Percentiles rank a stretch among this genome's conserved stretches.
Conservation (phyloP, 2,329 filamentous ascomycete species). For the Westerdykella ornata region DNA sequence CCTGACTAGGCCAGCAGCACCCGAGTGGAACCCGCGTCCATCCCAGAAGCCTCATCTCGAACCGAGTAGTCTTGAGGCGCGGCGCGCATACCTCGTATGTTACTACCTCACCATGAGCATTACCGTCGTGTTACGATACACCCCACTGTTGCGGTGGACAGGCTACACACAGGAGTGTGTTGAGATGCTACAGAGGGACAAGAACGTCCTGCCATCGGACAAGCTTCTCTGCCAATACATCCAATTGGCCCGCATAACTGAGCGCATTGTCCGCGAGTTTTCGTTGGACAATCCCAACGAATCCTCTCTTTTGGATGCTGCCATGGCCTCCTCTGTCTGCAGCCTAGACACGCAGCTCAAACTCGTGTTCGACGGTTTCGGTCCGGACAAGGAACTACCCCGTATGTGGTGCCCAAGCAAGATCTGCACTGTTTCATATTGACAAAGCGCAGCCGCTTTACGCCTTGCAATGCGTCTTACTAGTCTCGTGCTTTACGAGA, state of each 20-base stretch:
- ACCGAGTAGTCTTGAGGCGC: slow-evolving; percentile 51
- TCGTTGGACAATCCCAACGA: slow-evolving; percentile 50
- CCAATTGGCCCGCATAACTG: slow-evolving; percentile 52
- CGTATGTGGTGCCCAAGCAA: slow-evolving; percentile 20
- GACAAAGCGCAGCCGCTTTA: slow-evolving; percentile 29
- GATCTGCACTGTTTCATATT: slow-evolving; percentile 1
- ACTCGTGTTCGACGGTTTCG: slow-evolving; percentile 27
- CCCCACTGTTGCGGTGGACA: slow-evolving; percentile 54
- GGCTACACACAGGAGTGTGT: slow-evolving; percentile 59
- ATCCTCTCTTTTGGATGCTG: slow-evolving; percentile 49
- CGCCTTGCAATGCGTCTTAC: slow-evolving; percentile 44
- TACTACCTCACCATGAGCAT: slow-evolving; percentile 55
- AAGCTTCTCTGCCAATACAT: slow-evolving; percentile 52
- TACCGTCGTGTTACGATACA: slow-evolving; percentile 53
- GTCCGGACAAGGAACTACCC: slow-evolving; percentile 36
- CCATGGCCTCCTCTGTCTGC: slow-evolving; percentile 50
- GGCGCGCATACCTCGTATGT: slow-evolving; percentile 55
- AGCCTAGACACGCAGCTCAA: slow-evolving; percentile 49
- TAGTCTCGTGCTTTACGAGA: slow-evolving; percentile 46
- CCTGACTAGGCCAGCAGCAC: slow-evolving; percentile 54
- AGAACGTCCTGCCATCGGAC: slow-evolving; percentile 53
- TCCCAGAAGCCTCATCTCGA: slow-evolving; percentile 36
- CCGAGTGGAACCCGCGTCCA: slow-evolving; percentile 34
- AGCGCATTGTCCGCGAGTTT: slow-evolving; percentile 52
- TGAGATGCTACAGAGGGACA: slow-evolving; percentile 50